Evolutionary conservation across 331 rosid species (phyloP).

Genomic region (Dryas integrifolia): DNA sequence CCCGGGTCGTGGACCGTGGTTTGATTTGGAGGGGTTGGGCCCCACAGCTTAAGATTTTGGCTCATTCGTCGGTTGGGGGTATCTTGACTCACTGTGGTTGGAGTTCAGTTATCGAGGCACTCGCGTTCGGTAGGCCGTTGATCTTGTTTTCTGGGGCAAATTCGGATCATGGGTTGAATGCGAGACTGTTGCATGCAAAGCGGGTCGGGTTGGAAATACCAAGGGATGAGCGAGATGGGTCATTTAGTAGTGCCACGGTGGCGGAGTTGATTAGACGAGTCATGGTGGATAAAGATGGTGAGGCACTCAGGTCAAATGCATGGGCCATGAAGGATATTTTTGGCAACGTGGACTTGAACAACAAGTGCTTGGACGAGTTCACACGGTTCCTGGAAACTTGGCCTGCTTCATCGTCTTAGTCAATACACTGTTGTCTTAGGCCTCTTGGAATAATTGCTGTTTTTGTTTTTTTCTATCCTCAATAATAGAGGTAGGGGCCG

Average conservation of each 20-base stretch:
- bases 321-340: constrained; percentile 5
- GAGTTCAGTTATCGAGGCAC: constrained; percentile 30
- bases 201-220: constrained; percentile 29
- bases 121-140: constrained; percentile 18
- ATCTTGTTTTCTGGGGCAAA: constrained; percentile 17
- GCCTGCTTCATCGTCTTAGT: background rate
- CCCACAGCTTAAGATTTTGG: constrained; percentile 26
- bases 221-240: constrained; percentile 24
- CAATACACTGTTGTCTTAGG: too few species aligned
- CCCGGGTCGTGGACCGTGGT: constrained; percentile 18
- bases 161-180: constrained; percentile 27
- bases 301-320: constrained; percentile 7
- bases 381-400: background rate
- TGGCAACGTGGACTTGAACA: constrained; percentile 12
- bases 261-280: constrained; percentile 17
- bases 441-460: too few species aligned
- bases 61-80: constrained; percentile 10
- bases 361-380: constrained; percentile 11
- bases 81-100: constrained; percentile 32
- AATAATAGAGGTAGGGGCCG: too few species aligned
- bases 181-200: constrained; percentile 18
- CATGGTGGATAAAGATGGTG: constrained; percentile 29
- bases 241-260: constrained; percentile 29
- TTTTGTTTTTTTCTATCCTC: too few species aligned
- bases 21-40: constrained; percentile 30